A percentile compares a stretch with the other conserved stretches of the same genome.
Conservation (phyloP, 73 alveolate genomes). For the Tetrahymena thermophila region DNA sequence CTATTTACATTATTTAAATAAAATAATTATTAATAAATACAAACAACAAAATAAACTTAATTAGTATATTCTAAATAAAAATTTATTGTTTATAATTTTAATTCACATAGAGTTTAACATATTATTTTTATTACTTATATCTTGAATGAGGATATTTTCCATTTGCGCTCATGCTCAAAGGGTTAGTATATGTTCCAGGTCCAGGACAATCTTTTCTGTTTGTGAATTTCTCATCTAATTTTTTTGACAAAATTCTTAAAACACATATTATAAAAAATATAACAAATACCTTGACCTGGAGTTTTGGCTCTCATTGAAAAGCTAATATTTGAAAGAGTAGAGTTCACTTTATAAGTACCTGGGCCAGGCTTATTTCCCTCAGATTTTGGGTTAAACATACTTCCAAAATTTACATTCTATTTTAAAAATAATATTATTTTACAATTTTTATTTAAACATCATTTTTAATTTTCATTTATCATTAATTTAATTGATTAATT, state of each 20-base stretch:
- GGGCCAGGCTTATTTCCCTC: not conserved
- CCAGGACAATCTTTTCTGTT: constrained; percentile 28
- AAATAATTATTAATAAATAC: not conserved
- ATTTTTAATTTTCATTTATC: not conserved
- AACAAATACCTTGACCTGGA: not conserved
- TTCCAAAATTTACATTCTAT: not conserved
- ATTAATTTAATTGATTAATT: not conserved
- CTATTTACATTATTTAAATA: not conserved
- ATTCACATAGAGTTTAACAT: too few species aligned
- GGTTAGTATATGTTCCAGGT: constrained; percentile 25
- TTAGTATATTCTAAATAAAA: not conserved
- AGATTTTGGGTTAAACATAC: not conserved
- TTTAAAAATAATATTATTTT: not conserved
- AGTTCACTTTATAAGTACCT: not conserved
- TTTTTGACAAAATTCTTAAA: not conserved
- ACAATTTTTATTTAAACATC: not conserved
- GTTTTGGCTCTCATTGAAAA: not conserved
- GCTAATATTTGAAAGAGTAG: not conserved
- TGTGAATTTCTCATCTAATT: not conserved
- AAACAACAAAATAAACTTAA: too few species aligned
- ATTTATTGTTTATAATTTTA: too few species aligned
- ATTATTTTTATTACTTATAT: not conserved
- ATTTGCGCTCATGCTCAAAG: constrained; percentile 15
- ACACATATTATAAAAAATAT: too few species aligned
- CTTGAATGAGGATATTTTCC: constrained; percentile 31